phyloP scores from a whole-genome alignment of 345 rosid genomes.

The Camelina laxa region DNA sequence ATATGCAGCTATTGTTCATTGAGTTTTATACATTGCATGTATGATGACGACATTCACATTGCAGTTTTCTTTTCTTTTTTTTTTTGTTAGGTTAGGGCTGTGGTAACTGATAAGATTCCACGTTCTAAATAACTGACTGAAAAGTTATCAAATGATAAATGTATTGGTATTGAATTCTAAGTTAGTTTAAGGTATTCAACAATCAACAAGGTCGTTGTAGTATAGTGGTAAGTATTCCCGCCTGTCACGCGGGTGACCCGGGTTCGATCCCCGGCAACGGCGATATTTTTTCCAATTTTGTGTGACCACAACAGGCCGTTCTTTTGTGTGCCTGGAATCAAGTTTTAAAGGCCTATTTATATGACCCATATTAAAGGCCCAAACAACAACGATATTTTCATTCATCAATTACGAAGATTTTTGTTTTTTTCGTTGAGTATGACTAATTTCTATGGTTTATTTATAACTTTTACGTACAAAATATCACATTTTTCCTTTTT shows the following conservation, averaged over 20 bases:
- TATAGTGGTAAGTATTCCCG: conserved; percentile 89
- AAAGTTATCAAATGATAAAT: not conserved
- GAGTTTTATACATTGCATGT: not conserved
- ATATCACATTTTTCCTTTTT: too few relatives aligned
- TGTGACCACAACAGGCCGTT: too few relatives aligned
- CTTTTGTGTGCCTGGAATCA: too few relatives aligned
- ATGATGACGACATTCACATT: not conserved
- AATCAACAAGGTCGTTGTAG: conserved; percentile 25
- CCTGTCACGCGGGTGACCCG: conserved; percentile 97
- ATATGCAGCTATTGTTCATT: conserved; percentile 2
- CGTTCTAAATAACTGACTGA: not conserved
- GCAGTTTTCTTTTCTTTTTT: not conserved
- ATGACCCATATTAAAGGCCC: too few relatives aligned
- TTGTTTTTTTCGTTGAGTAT: too few relatives aligned
- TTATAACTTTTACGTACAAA: too few relatives aligned
- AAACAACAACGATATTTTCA: too few relatives aligned
- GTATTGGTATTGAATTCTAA: too few relatives aligned
- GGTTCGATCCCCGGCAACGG: conserved; percentile 96
- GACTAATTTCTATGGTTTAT: too few relatives aligned
- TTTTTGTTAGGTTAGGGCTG: not conserved
- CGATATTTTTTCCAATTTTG: conserved; percentile 18
- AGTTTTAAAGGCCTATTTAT: not conserved
- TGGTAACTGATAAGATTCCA: not conserved
- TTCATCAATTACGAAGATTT: too few relatives aligned
- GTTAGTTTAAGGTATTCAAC: too few relatives aligned